These are phyloP conservation scores for Claviceps arundinis DNA, from an alignment of 2,329 filamentous ascomycete genomes.

Conservation along the genomic window DNA sequence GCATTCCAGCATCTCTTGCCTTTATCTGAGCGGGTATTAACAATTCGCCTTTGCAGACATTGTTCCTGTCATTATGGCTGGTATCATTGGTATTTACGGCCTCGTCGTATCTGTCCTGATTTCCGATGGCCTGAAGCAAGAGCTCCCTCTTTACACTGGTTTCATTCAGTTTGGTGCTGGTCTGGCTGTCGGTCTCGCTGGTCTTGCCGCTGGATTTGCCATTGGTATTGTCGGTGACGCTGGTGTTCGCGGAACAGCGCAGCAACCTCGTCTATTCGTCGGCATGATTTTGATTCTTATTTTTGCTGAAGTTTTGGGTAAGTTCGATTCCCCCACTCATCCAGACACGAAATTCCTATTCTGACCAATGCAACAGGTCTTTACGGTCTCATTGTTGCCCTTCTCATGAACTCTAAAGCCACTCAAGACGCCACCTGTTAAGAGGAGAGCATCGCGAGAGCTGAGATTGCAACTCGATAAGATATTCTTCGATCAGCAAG, in stretches of 20 bases:
- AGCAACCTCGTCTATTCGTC: conserved; percentile 78
- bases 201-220: conserved; percentile 74
- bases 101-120: conserved; percentile 80
- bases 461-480: conserved; percentile 22
- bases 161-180: conserved; percentile 80
- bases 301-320: conserved; percentile 98
- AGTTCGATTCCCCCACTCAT: conserved; percentile 19
- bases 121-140: conserved; percentile 63
- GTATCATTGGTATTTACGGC: conserved; percentile 99
- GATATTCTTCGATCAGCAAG: conserved; percentile 17
- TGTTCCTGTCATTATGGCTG: conserved; percentile 99
- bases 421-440: conserved; percentile 49
- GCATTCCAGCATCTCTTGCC: not conserved
- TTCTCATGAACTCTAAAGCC: conserved; percentile 98
- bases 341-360: not conserved
- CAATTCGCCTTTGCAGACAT: conserved; percentile 52
- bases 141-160: conserved; percentile 62
- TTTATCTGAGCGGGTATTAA: conserved; percentile 9
- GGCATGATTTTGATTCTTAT: conserved; percentile 99
- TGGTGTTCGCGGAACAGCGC: conserved; percentile 75
- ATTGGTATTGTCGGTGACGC: conserved; percentile 83
- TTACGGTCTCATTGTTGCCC: conserved; percentile 95
- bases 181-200: conserved; percentile 68
- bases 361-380: conserved; percentile 53
- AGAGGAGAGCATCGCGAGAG: conserved; percentile 6